Conservation (phyloP, 2,329 filamentous ascomycete species). For the Endothia cerciana region DNA sequence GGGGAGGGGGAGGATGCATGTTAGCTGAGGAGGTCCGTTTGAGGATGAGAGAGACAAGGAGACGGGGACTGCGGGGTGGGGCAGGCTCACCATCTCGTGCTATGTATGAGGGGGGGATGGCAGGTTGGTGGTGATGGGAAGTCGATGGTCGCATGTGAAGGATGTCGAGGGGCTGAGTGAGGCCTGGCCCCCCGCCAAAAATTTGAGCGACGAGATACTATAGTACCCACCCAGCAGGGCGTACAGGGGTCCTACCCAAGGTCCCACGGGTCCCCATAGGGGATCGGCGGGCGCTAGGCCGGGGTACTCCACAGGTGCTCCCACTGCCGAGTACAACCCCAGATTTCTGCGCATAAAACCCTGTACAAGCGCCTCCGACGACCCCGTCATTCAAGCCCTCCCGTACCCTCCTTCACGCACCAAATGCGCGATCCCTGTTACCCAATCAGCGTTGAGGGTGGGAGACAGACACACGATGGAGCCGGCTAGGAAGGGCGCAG, state of each 20-base stretch:
- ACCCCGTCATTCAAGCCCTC: neutral
- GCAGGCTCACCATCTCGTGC: too few relatives aligned
- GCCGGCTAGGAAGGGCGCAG: constrained; percentile 33
- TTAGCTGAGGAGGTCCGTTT: too few relatives aligned
- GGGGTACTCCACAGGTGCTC: neutral
- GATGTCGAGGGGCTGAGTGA: neutral
- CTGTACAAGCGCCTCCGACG: too few relatives aligned
- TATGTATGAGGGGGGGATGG: neutral
- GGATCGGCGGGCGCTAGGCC: neutral
- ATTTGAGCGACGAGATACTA: neutral
- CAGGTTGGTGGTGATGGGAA: neutral
- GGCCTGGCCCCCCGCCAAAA: neutral
- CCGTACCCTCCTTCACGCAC: neutral
- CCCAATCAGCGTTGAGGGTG: too few relatives aligned
- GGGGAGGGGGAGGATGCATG: constrained; percentile 19
- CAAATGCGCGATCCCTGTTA: neutral
- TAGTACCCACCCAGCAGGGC: neutral
- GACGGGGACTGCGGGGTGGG: too few relatives aligned
- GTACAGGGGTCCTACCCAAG: neutral
- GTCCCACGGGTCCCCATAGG: neutral
- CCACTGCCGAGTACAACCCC: neutral
- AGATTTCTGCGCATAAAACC: too few relatives aligned
- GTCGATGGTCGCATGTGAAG: neutral
- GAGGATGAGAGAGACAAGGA: too few relatives aligned
- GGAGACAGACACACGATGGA: constrained; percentile 40